These are phyloP conservation scores for Penicillium antarcticum DNA, from an alignment of 495 filamentous ascomycete genomes.

Conservation along the genomic window DNA sequence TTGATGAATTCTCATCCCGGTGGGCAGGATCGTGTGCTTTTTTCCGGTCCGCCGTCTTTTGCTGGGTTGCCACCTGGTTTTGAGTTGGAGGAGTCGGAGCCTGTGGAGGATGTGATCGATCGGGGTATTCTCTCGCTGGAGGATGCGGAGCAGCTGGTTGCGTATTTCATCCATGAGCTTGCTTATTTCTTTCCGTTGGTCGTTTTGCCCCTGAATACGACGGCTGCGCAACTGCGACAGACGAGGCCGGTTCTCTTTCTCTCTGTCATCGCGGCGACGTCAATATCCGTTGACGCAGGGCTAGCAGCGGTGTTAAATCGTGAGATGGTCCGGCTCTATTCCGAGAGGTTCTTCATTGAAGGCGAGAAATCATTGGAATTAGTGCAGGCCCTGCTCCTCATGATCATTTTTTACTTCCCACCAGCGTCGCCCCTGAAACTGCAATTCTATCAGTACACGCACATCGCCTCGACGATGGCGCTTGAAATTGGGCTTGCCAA, in stretches of 20 bases:
- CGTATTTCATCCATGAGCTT: slow-evolving; percentile 41
- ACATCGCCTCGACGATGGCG: slow-evolving; percentile 53
- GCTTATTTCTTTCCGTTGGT: slow-evolving; percentile 43
- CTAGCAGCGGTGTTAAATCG: slow-evolving; percentile 44
- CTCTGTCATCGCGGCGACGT: slow-evolving; percentile 46
- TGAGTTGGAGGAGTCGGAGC: slow-evolving; percentile 10
- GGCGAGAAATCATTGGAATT: slow-evolving; percentile 53
- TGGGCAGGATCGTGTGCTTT: slow-evolving; percentile 11
- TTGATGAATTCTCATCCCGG: slow-evolving; percentile 18
- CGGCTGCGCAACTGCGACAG: slow-evolving; percentile 38
- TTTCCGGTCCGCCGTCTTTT: slow-evolving; percentile 13
- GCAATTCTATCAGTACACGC: slow-evolving; percentile 53
- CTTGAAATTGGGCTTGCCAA: slow-evolving; percentile 49
- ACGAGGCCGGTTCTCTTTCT: slow-evolving; percentile 50
- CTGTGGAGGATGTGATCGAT: slow-evolving; percentile 41
- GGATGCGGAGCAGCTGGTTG: slow-evolving; percentile 39
- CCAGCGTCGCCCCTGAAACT: slow-evolving; percentile 43
- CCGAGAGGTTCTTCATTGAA: slow-evolving; percentile 45
- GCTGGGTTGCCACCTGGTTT: slow-evolving; percentile 16
- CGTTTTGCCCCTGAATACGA: slow-evolving; percentile 31
- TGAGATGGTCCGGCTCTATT: slow-evolving; percentile 46
- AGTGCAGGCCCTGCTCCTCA: slow-evolving; percentile 48
- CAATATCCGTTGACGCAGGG: slow-evolving; percentile 36
- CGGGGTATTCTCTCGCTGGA: slow-evolving; percentile 44
- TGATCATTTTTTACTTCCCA: slow-evolving; percentile 49